A percentile compares a stretch with the other conserved stretches of the same genome.
phyloP scores from a whole-genome alignment of 1,284 basidiomycete genomes.

The Melampsora occidentalis region DNA sequence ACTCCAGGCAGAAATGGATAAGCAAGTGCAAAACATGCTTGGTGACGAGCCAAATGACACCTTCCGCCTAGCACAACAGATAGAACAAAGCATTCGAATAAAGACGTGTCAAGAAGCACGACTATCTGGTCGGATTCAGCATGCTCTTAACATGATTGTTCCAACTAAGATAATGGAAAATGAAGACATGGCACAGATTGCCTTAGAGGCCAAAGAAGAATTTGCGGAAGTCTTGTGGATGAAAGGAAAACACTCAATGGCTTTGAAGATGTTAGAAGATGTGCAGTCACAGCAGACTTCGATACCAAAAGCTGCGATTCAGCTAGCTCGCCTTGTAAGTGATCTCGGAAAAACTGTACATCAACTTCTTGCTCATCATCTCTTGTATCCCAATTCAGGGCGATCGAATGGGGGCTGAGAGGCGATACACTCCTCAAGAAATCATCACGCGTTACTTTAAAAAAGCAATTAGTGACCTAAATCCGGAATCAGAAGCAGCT shows the following conservation, averaged over 20 bases:
- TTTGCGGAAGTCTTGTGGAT: slow-evolving; percentile 87
- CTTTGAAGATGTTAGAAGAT: slow-evolving; percentile 70
- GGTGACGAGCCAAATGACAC: slow-evolving; percentile 66
- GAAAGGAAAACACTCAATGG: slow-evolving; percentile 76
- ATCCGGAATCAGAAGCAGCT: slow-evolving; percentile 39
- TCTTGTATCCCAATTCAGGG: neutral
- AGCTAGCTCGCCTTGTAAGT: slow-evolving; percentile 34
- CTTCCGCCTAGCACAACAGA: slow-evolving; percentile 59
- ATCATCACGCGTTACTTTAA: slow-evolving; percentile 41
- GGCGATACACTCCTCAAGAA: slow-evolving; percentile 37
- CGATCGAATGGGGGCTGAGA: neutral
- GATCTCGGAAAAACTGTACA: slow-evolving; percentile 5
- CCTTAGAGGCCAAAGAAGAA: slow-evolving; percentile 67
- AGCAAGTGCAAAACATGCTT: slow-evolving; percentile 68
- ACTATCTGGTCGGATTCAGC: slow-evolving; percentile 67
- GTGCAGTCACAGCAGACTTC: slow-evolving; percentile 45
- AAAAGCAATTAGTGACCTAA: slow-evolving; percentile 32
- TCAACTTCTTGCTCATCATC: slow-evolving; percentile 52
- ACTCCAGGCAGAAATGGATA: slow-evolving; percentile 66
- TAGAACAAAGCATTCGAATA: slow-evolving; percentile 71
- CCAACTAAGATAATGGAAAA: slow-evolving; percentile 67
- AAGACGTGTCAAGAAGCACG: slow-evolving; percentile 73
- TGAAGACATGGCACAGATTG: slow-evolving; percentile 40
- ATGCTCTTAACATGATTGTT: slow-evolving; percentile 79
- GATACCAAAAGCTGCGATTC: slow-evolving; percentile 31